Percentiles rank a stretch among this genome's conserved stretches.
These are phyloP conservation scores for Saprolegnia parasitica DNA, from an alignment of 352 stramenopile species.

Conservation along the genomic window DNA sequence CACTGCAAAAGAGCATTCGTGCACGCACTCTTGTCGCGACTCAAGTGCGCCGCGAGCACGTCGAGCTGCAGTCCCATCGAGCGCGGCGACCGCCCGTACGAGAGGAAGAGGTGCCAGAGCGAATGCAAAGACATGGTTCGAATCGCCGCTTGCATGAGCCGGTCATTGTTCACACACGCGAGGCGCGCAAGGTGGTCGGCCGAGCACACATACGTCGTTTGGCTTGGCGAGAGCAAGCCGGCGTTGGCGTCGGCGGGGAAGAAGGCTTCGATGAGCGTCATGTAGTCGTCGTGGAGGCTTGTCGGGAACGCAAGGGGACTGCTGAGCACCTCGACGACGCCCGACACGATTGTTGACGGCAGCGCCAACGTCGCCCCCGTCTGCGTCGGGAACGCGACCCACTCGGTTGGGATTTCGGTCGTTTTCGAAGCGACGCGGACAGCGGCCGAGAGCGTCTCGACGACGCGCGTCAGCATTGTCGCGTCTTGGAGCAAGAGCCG, in stretches of 20 bases:
- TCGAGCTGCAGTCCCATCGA: slow-evolving; percentile 40
- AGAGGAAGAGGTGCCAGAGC: slow-evolving; percentile 54
- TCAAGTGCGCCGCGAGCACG: slow-evolving; percentile 32
- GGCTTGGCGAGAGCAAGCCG: slow-evolving; percentile 48
- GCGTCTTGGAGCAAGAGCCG: slow-evolving; percentile 56
- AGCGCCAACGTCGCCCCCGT: background rate
- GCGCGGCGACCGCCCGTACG: slow-evolving; percentile 43
- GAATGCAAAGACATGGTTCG: slow-evolving; percentile 50
- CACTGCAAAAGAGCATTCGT: slow-evolving; percentile 26
- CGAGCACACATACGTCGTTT: slow-evolving; percentile 67
- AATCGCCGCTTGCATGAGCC: slow-evolving; percentile 52
- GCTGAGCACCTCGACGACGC: slow-evolving; percentile 79
- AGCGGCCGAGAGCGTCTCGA: slow-evolving; percentile 51
- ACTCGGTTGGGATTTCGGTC: slow-evolving; percentile 14
- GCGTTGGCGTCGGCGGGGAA: slow-evolving; percentile 53
- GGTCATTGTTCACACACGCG: slow-evolving; percentile 34
- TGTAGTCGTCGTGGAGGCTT: slow-evolving; percentile 33
- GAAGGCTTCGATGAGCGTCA: slow-evolving; percentile 19
- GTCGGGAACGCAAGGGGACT: slow-evolving; percentile 45
- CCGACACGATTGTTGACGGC: slow-evolving; percentile 48
- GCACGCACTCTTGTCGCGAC: slow-evolving; percentile 45
- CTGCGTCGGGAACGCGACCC: background rate
- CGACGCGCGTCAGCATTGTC: slow-evolving; percentile 61
- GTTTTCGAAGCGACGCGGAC: slow-evolving; percentile 43
- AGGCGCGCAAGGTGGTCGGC: slow-evolving; percentile 61